A percentile compares a stretch with the other conserved stretches of the same genome.
Conservation (phyloP, 805 yeast species). For the Ogataea methylovora region DNA sequence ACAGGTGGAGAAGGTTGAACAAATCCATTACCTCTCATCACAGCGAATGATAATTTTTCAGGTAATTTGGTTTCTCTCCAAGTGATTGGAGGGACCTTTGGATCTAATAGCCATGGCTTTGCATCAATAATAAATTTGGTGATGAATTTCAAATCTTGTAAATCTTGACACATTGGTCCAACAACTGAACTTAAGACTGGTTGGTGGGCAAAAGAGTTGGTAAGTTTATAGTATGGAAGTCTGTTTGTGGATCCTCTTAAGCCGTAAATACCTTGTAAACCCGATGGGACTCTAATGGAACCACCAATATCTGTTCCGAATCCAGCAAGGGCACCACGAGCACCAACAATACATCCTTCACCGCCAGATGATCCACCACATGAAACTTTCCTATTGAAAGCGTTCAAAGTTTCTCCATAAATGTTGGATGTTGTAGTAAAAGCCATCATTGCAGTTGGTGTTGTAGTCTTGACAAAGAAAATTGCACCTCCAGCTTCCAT, state of each 20-base stretch:
- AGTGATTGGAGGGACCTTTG: constrained; percentile 41
- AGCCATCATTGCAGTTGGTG: constrained; percentile 37
- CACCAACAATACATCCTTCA: constrained; percentile 30
- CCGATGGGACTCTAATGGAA: constrained; percentile 27
- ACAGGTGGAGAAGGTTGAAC: constrained; percentile 54
- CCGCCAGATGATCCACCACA: constrained; percentile 43
- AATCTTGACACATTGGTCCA: constrained; percentile 25
- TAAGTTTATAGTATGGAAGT: constrained; percentile 22
- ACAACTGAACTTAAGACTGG: constrained; percentile 25
- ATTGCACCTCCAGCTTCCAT: constrained; percentile 33
- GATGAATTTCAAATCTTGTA: constrained; percentile 28
- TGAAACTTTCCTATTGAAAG: constrained; percentile 29
- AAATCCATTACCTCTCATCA: constrained; percentile 35
- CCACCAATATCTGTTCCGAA: constrained; percentile 35
- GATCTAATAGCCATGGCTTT: constrained; percentile 43
- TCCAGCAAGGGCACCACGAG: constrained; percentile 26
- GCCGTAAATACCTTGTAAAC: constrained; percentile 27
- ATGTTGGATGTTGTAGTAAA: constrained; percentile 32
- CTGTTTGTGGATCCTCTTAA: constrained; percentile 27
- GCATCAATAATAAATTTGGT: constrained; percentile 29
- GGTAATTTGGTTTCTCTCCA: constrained; percentile 20
- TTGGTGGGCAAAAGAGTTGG: constrained; percentile 27
- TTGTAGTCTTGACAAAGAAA: constrained; percentile 35
- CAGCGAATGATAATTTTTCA: constrained; percentile 26
- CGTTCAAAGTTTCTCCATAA: constrained; percentile 27